A percentile compares a stretch with the other conserved stretches of the same genome.
These are phyloP conservation scores for Eimeria brunetti DNA, from an alignment of 169 alveolate species.

Conservation along the genomic window DNA sequence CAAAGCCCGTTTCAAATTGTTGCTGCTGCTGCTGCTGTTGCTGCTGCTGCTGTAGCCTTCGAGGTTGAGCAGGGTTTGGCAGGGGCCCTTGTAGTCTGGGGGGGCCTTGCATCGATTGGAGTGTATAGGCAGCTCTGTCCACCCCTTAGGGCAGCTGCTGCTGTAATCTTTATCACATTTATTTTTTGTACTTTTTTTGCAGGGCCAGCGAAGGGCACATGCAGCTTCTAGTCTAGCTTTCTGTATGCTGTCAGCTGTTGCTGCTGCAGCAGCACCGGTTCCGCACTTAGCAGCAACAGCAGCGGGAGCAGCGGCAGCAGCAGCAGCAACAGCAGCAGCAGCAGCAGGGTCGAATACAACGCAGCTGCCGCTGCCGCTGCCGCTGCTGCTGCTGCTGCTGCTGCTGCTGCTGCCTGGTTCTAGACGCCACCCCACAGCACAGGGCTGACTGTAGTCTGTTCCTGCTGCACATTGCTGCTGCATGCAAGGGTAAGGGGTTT, in stretches of 20 bases:
- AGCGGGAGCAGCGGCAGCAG: too few species aligned
- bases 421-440: conserved; percentile 60
- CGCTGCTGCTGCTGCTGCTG: too few species aligned
- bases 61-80: not conserved
- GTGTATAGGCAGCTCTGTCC: not conserved
- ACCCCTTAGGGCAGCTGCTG: conserved; percentile 35
- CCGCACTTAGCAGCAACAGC: too few species aligned
- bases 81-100: conserved; percentile 46
- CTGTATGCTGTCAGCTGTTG: not conserved
- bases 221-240: conserved; percentile 25
- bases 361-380: conserved; percentile 13
- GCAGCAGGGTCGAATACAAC: not conserved
- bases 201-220: conserved; percentile 69
- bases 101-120: conserved; percentile 14
- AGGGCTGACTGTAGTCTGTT: conserved; percentile 4
- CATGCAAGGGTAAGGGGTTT: conserved; percentile 60
- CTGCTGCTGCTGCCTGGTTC: too few species aligned
- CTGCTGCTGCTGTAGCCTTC: conserved; percentile 13
- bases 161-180: conserved; percentile 16
- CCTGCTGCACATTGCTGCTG: conserved; percentile 14
- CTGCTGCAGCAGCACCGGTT: not conserved
- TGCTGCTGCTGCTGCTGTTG: too few species aligned
- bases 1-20: too few species aligned
- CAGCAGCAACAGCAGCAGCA: not conserved
- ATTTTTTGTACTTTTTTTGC: not conserved